phyloP scores from a whole-genome alignment of 73 alveolate species.

The Tetrahymena malaccensis region DNA sequence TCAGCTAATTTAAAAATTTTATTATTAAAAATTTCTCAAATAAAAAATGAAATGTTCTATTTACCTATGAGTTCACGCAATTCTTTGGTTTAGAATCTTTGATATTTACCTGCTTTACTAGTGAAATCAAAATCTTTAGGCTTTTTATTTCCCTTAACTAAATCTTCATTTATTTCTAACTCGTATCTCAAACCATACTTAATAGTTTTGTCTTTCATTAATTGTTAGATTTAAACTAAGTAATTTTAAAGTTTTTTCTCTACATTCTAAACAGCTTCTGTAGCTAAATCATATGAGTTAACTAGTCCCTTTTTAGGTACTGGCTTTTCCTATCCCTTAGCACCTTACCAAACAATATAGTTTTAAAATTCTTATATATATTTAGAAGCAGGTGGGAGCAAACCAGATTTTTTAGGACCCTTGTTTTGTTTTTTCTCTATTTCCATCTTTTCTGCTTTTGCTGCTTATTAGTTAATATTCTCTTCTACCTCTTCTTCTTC shows the following conservation, averaged over 20 bases:
- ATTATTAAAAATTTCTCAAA: background rate
- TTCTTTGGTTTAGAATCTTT: constrained; percentile 46
- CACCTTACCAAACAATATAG: constrained; percentile 50
- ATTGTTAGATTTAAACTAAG: constrained; percentile 21
- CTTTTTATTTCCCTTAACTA: constrained; percentile 46
- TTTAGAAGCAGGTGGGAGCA: constrained; percentile 38
- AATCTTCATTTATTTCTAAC: constrained; percentile 55
- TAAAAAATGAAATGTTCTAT: background rate
- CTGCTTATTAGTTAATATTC: background rate
- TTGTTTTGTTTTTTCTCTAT: background rate
- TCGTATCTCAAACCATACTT: constrained; percentile 52
- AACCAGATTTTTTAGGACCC: background rate
- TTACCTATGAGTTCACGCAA: constrained; percentile 29
- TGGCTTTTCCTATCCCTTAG: constrained; percentile 38
- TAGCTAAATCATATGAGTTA: constrained; percentile 56
- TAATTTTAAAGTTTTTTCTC: constrained; percentile 39
- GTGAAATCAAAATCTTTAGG: constrained; percentile 73
- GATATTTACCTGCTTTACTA: constrained; percentile 45
- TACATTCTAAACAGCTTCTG: constrained; percentile 28
- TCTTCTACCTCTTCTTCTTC: background rate
- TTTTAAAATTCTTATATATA: constrained; percentile 41
- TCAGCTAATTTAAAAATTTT: constrained; percentile 11
- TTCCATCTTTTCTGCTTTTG: background rate
- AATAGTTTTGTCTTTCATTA: constrained; percentile 28
- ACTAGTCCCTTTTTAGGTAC: constrained; percentile 58